Conservation (phyloP, 1,139 yeast genomes). For the Kurtzmaniella natalensis region DNA sequence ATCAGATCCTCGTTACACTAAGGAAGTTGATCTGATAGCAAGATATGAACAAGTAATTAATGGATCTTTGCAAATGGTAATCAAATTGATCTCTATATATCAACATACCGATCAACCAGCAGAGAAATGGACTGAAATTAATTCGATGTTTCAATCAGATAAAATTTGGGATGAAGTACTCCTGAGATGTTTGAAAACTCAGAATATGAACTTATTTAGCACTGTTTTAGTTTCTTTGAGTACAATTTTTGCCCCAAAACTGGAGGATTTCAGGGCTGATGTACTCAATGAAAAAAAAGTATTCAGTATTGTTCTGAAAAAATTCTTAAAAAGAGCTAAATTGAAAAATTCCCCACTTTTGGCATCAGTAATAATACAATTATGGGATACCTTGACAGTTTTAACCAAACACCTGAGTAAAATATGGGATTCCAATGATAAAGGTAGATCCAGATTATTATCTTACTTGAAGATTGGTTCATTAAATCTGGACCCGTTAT, state of each 20-base stretch:
- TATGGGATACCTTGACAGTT: slow-evolving; percentile 43
- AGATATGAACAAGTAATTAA: slow-evolving; percentile 61
- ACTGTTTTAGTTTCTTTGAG: slow-evolving; percentile 34
- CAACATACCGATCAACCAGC: not conserved
- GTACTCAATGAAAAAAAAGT: slow-evolving; percentile 9
- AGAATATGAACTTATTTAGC: slow-evolving; percentile 46
- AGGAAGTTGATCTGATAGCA: slow-evolving; percentile 61
- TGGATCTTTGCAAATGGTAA: slow-evolving; percentile 49
- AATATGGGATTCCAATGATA: slow-evolving; percentile 48
- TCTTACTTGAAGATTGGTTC: slow-evolving; percentile 49
- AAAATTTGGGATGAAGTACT: slow-evolving; percentile 33
- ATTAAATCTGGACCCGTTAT: slow-evolving; percentile 47
- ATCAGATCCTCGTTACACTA: slow-evolving; percentile 71
- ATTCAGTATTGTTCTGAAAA: slow-evolving; percentile 46
- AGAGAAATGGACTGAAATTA: not conserved
- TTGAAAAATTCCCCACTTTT: slow-evolving; percentile 33
- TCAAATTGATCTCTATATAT: slow-evolving; percentile 24
- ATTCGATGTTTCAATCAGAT: slow-evolving; percentile 17
- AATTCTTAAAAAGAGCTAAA: slow-evolving; percentile 49
- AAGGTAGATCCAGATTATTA: slow-evolving; percentile 36
- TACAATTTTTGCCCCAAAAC: slow-evolving; percentile 10
- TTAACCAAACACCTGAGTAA: slow-evolving; percentile 38
- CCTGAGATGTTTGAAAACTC: slow-evolving; percentile 12
- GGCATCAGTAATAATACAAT: slow-evolving; percentile 42
- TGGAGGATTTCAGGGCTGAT: not conserved